These are phyloP conservation scores for Orbilia javanica DNA, from an alignment of 2,329 filamentous ascomycete genomes.

Conservation along the genomic window DNA sequence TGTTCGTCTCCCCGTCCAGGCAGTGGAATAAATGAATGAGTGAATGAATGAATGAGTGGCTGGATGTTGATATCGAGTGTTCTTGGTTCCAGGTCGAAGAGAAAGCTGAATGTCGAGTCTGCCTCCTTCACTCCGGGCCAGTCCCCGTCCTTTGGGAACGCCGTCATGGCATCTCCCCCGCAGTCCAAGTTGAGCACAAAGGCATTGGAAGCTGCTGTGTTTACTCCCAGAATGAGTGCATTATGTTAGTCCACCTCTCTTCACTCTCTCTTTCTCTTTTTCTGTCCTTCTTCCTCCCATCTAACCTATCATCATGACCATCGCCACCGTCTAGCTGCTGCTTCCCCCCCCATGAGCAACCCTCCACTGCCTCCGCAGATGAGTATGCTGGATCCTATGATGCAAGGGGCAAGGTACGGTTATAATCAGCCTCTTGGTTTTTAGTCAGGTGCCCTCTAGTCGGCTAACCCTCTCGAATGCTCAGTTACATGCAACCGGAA, in stretches of 20 bases:
- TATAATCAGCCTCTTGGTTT: neutral
- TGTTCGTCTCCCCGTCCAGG: constrained; percentile 44
- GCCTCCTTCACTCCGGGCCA: constrained; percentile 86
- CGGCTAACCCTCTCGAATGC: constrained; percentile 2
- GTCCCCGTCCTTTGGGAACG: constrained; percentile 55
- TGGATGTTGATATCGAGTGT: constrained; percentile 44
- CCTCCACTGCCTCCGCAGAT: constrained; percentile 64
- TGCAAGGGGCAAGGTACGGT: constrained; percentile 43
- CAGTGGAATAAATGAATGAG: constrained; percentile 22
- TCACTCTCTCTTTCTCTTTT: constrained; percentile 62
- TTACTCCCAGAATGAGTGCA: constrained; percentile 76
- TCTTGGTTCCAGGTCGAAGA: constrained; percentile 69
- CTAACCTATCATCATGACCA: neutral
- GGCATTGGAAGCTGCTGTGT: constrained; percentile 87
- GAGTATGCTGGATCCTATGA: constrained; percentile 55
- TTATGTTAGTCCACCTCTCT: constrained; percentile 61
- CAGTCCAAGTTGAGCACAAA: constrained; percentile 87
- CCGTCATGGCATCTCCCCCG: constrained; percentile 66
- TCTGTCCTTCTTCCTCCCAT: neutral
- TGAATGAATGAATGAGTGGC: neutral
- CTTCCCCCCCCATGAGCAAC: constrained; percentile 61
- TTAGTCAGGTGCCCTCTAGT: neutral
- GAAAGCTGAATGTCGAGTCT: constrained; percentile 92
- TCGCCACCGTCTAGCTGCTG: constrained; percentile 44
- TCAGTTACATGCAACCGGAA: constrained; percentile 49